phyloP scores from a whole-genome alignment of 257 asterid genomes.

The Fraxinus excelsior region DNA sequence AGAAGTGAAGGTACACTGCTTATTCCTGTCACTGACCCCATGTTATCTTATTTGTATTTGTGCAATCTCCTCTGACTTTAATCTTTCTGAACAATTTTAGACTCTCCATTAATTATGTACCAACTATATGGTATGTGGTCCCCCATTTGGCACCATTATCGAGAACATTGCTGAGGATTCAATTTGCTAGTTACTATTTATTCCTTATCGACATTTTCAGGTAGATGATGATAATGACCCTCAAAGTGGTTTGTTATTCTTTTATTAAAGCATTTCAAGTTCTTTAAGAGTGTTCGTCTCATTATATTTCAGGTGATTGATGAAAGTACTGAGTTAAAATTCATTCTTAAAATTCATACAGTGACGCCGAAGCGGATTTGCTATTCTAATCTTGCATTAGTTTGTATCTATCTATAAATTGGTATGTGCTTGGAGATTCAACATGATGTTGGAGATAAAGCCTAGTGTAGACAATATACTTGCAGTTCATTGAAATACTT shows the following conservation, averaged over 20 bases:
- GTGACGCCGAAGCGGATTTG: not conserved
- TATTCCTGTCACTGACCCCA: conserved; percentile 18
- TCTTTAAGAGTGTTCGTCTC: conserved; percentile 2
- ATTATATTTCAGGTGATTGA: conserved; percentile 17
- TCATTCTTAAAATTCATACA: not conserved
- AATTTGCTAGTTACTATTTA: conserved; percentile 37
- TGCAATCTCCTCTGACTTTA: conserved; percentile 29
- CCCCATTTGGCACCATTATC: conserved; percentile 33
- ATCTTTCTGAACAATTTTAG: conserved; percentile 27
- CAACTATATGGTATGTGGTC: conserved; percentile 38
- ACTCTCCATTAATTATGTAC: conserved; percentile 30
- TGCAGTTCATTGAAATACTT: not conserved
- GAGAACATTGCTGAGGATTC: conserved; percentile 30
- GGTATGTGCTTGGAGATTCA: conserved; percentile 8
- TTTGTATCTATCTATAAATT: conserved; percentile 4
- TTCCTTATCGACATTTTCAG: conserved; percentile 27
- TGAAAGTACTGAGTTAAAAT: not conserved
- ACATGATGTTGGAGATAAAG: conserved; percentile 4
- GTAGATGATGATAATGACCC: conserved; percentile 21
- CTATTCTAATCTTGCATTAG: conserved; percentile 15
- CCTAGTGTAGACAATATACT: not conserved
- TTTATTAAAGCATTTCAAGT: conserved; percentile 10
- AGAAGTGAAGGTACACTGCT: conserved; percentile 81
- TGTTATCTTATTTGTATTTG: conserved; percentile 1
- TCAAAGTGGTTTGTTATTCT: not conserved